Base-by-base conservation (phyloP, 257 asterid species). In the Knoxia roxburghii region DNA sequence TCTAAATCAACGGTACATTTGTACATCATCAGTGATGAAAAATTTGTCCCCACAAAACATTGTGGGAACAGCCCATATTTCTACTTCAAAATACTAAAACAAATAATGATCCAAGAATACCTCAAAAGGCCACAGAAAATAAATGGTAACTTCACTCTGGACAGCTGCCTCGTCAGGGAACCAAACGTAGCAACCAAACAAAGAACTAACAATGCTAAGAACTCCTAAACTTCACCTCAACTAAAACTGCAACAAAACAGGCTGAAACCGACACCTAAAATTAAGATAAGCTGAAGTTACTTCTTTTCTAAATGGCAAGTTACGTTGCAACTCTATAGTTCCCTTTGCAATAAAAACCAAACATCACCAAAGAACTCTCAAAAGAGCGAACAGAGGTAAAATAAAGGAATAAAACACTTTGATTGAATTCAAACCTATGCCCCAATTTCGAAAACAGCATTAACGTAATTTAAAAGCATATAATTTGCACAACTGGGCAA, bases 401-500 rank as follows among this genome's bases (percentile, higher is more conserved):
- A 23, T 27, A 69, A 45, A 60, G 20, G 18, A 21, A 45, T 30
- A 57, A 33, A 20, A 20, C 37, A 11, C 53, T 14, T n/a, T 7
- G 59, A 62, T 23, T 15, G 6, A 40, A 39, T 20, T n/a, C 50
- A 46, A 37, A 61, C 49, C 33, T 15, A 59, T 14, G 17, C 40
- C 35, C n/a, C 50, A 45, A 23, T 20, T 20, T n/a, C 15, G 68
- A 21, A 21, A 32, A 30, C 37, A 45, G 12, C 61, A 72, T 11
- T 51, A 61, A 52, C 26, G 50, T 14, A n/a, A 68, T 39, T 49
- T 50, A 46, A 71, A 67, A 66, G 23, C 17, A 45, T 7, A 61
- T 63, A 23, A 17, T 2, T 43, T 7, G 64, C 51, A 62, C 15
- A 18, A 65, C 10, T 32, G 40, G 35, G 35, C 66, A 13, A 40